Evolutionary conservation across 352 stramenopile species (phyloP).

Genomic region (Phytophthora capsici): DNA sequence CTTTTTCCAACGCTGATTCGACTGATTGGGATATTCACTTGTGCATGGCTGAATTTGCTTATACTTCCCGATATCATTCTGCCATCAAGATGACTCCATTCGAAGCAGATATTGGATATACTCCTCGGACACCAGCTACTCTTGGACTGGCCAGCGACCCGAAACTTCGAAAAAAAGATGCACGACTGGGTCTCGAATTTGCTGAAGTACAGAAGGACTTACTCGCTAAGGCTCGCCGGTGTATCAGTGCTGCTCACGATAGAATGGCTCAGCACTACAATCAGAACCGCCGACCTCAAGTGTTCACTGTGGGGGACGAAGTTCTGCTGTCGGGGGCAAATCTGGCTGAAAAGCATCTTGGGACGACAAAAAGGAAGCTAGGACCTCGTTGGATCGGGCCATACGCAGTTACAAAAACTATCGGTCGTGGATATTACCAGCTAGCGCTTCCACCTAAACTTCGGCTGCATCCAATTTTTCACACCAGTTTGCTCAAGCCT

Average conservation of each 20-base stretch:
- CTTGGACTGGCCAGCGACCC: no score
- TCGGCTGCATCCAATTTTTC: conserved; percentile 3
- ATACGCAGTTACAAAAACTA: background rate
- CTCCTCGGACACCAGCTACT: conserved; percentile 1
- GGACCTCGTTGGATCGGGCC: conserved; percentile 55
- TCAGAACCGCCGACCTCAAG: background rate
- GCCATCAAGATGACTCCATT: conserved; percentile 26
- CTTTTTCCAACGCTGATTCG: conserved; percentile 8
- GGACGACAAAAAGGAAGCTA: background rate
- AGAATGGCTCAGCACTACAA: conserved; percentile 18
- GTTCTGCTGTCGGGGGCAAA: conserved; percentile 8
- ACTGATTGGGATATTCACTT: conserved; percentile 16
- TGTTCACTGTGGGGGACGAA: conserved; percentile 12
- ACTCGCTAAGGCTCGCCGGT: background rate
- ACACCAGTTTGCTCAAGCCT: background rate
- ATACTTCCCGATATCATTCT: conserved; percentile 13
- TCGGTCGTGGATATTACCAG: background rate
- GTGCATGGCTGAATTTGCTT: conserved; percentile 11
- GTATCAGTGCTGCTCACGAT: background rate
- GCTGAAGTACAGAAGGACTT: conserved; percentile 3
- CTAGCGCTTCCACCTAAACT: background rate
- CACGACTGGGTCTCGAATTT: no score
- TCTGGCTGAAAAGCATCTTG: no score
- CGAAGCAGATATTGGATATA: conserved; percentile 17
- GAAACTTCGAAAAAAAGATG: no score